A percentile compares a stretch with the other conserved stretches of the same genome.
Evolutionary conservation across 306 rosid species (phyloP).

Genomic region (Chamaecrista fasciculata): DNA sequence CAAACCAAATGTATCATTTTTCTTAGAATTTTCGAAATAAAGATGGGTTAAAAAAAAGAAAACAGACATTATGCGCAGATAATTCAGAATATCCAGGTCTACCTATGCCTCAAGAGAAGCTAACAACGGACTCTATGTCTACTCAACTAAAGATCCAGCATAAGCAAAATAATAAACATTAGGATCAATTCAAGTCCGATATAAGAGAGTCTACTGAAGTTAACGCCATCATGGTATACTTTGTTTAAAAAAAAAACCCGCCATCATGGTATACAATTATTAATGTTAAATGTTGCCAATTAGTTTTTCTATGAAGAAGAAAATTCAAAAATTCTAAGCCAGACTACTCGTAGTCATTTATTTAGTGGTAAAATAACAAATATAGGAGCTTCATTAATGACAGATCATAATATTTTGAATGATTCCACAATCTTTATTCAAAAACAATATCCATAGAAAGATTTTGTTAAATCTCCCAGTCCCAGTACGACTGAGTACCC

Average conservation of each 20-base stretch:
- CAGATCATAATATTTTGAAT: neutral
- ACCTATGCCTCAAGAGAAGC: too few species aligned
- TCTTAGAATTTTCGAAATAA: neutral
- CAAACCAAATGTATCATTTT: slow-evolving; percentile 10
- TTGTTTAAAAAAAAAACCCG: too few species aligned
- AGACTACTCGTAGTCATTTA: neutral
- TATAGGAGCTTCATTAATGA: neutral
- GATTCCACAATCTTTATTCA: neutral
- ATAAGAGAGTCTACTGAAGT: too few species aligned
- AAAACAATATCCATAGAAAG: neutral
- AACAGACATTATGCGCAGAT: neutral
- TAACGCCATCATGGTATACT: too few species aligned
- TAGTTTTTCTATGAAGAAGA: neutral
- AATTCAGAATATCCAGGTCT: slow-evolving; percentile 1
- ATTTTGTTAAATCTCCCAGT: neutral
- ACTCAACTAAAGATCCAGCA: too few species aligned
- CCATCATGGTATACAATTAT: neutral
- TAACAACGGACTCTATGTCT: too few species aligned
- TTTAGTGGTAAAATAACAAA: neutral
- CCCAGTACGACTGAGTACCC: neutral
- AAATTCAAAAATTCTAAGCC: neutral
- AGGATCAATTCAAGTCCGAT: neutral
- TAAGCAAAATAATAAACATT: neutral
- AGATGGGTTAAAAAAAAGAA: neutral
- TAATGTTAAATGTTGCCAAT: neutral